phyloP scores from a whole-genome alignment of 2,329 filamentous ascomycete species.

The Acrocalymma vagum region DNA sequence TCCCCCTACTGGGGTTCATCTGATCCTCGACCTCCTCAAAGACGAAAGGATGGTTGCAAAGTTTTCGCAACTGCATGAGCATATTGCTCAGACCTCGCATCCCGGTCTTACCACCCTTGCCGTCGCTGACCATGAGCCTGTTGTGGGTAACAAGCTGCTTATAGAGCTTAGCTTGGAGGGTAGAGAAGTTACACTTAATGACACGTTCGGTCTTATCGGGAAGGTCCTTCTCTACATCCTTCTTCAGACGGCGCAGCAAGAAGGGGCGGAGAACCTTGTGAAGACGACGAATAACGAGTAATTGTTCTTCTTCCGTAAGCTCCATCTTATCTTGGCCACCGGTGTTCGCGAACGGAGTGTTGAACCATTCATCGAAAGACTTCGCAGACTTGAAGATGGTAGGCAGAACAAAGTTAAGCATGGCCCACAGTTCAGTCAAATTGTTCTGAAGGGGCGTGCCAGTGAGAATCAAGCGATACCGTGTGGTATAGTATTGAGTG shows the following conservation, averaged over 20 bases:
- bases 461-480: slow-evolving; percentile 95
- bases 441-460: slow-evolving; percentile 98
- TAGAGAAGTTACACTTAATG: slow-evolving; percentile 98
- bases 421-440: slow-evolving; percentile 92
- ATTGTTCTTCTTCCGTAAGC: slow-evolving; percentile 98
- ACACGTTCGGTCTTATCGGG: slow-evolving; percentile 99
- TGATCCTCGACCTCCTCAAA: slow-evolving; percentile 98
- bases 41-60: slow-evolving; percentile 99
- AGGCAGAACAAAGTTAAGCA: slow-evolving; percentile 97
- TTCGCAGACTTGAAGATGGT: slow-evolving; percentile 99
- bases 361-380: slow-evolving; percentile 99
- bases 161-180: slow-evolving; percentile 91
- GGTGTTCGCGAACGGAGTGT: slow-evolving; percentile 98
- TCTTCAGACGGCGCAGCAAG: slow-evolving; percentile 97
- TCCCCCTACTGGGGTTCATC: slow-evolving; percentile 89
- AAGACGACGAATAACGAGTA: slow-evolving; percentile 96
- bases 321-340: slow-evolving; percentile 99
- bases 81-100: slow-evolving; percentile 98
- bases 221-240: slow-evolving; percentile 98
- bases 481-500: slow-evolving; percentile 91
- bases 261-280: slow-evolving; percentile 98
- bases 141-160: slow-evolving; percentile 98
- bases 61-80: slow-evolving; percentile 98
- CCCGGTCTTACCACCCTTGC: slow-evolving; percentile 92
- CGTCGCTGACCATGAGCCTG: slow-evolving; percentile 91